Base-by-base conservation (phyloP, 768 basidiomycete genomes). In the Boletus tylopilopsis region DNA sequence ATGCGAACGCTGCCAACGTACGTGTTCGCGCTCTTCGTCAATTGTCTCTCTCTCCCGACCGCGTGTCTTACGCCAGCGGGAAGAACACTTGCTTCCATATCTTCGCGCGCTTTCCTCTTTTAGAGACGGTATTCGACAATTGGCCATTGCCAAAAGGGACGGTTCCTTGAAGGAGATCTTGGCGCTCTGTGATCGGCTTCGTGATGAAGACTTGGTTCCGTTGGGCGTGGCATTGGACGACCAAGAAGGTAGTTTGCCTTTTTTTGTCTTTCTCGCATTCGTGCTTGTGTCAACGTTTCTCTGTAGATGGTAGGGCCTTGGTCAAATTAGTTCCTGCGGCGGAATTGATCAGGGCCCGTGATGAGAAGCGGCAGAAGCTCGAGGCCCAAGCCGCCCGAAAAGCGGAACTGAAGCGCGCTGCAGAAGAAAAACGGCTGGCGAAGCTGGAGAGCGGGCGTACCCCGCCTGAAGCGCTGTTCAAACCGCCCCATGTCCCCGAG, bases 141-240 rank as follows among this genome's bases (percentile, higher is more conserved):
- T 93, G 33, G 94, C 94, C 6, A 92, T 94, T 60, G 75, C 75
- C 25, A 85, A 82, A 63, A 73, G 74, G 18, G 81, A 84, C 10
- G 70, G 75, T 18, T 78, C 88, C 3, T 67, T 87, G 33, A 83
- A 83, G 64, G 89, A 94, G 53, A 89, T 97, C 54, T 73, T 99
- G 40, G 77, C 81, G 19, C 79, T 96, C 21, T 94, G 85, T 61
- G 96, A 99, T 72, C 84, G 81, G 55, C 77, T 99, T 51, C 82
- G 96, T 15, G 95, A 98, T 64, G 74, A 79, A 29, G 94, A 96
- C 62, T 73, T 97, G 36, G 85, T 94, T 36, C 86, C 93, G n/a
- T 75, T 98, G 42, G 96, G 96, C 8, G 91, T 99, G 6, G 94
- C 94, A 8, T 73, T 99, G 29, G 96, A 98, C 64, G 96, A 99